Percentiles rank a stretch among this genome's conserved stretches.
phyloP scores from a whole-genome alignment of 768 basidiomycete genomes.

The Calocybe gangraenosa region DNA sequence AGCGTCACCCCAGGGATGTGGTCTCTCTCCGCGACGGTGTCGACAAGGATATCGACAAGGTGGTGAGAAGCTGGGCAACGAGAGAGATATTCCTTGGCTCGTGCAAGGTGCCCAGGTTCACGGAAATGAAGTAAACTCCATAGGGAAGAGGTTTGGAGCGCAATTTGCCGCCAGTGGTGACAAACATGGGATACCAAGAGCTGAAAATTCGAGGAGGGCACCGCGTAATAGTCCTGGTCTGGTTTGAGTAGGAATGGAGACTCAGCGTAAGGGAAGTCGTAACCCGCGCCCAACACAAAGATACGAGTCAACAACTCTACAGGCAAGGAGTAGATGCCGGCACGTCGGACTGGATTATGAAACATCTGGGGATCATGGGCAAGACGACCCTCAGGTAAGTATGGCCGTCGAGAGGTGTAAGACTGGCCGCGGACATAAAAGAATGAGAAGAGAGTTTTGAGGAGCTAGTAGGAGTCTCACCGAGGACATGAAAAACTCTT shows the following conservation, averaged over 20 bases:
- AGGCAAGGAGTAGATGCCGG: constrained; percentile 44
- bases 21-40: constrained; percentile 47
- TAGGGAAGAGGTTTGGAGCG: constrained; percentile 43
- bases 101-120: constrained; percentile 42
- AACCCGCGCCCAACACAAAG: constrained; percentile 48
- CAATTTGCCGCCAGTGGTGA: constrained; percentile 51
- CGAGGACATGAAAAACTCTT: constrained; percentile 6
- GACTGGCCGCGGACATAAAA: constrained; percentile 10
- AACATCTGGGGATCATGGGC: constrained; percentile 5
- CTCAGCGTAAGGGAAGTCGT: constrained; percentile 37
- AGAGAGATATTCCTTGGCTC: constrained; percentile 42
- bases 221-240: constrained; percentile 34
- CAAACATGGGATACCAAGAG: constrained; percentile 57
- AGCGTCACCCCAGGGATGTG: constrained; percentile 48
- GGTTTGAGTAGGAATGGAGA: constrained; percentile 51
- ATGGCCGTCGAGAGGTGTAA: neutral
- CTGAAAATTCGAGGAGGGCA: constrained; percentile 46
- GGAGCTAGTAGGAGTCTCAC: constrained; percentile 4
- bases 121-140: constrained; percentile 58
- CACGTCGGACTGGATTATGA: constrained; percentile 18
- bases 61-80: constrained; percentile 23
- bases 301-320: constrained; percentile 57
- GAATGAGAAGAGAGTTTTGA: constrained; percentile 5
- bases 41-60: constrained; percentile 52
- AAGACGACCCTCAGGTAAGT: constrained; percentile 7